A percentile compares a stretch with the other conserved stretches of the same genome.
These are phyloP conservation scores for Moniliella sp. DNA, from an alignment of 1,284 basidiomycete genomes.

Conservation along the genomic window DNA sequence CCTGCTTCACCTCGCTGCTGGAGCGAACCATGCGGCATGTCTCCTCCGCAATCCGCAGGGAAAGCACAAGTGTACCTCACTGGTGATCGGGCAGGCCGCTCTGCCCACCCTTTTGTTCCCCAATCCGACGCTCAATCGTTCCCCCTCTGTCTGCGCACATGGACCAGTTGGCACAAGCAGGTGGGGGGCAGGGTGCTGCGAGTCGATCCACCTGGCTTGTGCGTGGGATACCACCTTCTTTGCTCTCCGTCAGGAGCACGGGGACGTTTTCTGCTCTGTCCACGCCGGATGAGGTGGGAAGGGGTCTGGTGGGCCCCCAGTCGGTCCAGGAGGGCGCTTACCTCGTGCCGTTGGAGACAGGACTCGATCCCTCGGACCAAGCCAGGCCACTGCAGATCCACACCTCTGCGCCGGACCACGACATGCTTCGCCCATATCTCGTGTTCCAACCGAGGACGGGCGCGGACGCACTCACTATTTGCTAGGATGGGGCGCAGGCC, in stretches of 20 bases:
- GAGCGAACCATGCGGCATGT: background rate
- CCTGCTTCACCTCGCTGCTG: background rate
- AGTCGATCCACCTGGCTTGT: too few relatives aligned
- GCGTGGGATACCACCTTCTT: too few relatives aligned
- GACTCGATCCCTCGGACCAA: background rate
- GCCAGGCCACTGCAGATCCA: background rate
- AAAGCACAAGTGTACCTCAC: too few relatives aligned
- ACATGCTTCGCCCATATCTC: background rate
- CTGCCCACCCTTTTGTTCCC: too few relatives aligned
- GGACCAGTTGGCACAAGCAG: too few relatives aligned
- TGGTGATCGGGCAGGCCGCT: too few relatives aligned
- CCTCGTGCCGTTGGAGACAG: background rate
- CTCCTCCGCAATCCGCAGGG: background rate
- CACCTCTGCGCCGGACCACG: background rate
- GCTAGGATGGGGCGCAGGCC: background rate
- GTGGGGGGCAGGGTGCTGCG: too few relatives aligned
- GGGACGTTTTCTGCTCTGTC: background rate
- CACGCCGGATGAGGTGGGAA: background rate
- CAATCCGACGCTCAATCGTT: too few relatives aligned
- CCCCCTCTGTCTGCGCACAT: too few relatives aligned
- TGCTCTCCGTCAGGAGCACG: background rate
- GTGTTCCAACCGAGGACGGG: background rate
- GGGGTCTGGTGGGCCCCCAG: background rate
- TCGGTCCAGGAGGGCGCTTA: background rate
- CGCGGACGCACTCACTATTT: background rate